Conservation (phyloP, 208 protist species). For the Acanthamoeba healyi region DNA sequence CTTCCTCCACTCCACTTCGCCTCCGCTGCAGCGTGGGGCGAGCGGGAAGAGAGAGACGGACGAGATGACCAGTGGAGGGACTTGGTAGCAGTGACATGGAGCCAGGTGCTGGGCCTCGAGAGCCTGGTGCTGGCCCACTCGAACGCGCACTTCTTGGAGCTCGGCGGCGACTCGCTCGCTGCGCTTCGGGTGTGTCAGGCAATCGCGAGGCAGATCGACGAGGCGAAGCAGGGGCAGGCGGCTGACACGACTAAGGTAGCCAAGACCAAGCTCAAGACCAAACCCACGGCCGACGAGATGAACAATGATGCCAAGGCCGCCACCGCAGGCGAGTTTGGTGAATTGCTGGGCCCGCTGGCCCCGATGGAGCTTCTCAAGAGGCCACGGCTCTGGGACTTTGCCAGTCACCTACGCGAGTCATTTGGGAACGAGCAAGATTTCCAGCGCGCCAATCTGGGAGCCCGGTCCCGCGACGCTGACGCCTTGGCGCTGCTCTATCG, state of each 20-base stretch:
- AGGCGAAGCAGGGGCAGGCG: background rate
- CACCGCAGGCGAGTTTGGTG: conserved; percentile 6
- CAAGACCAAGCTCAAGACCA: background rate
- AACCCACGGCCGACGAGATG: background rate
- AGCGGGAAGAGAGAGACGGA: background rate
- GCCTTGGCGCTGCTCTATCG: background rate
- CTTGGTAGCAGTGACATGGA: background rate
- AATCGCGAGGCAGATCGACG: background rate
- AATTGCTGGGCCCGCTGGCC: conserved; percentile 46
- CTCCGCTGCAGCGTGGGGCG: background rate
- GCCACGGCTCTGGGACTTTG: conserved; percentile 64
- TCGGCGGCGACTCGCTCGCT: conserved; percentile 62
- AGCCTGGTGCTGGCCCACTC: background rate
- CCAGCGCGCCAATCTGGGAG: background rate
- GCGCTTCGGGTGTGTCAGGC: conserved; percentile 47
- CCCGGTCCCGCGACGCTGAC: background rate
- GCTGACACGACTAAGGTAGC: background rate
- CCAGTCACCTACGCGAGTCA: background rate
- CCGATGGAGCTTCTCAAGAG: conserved; percentile 44
- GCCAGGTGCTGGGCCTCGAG: conserved; percentile 13
- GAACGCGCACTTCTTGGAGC: conserved; percentile 1
- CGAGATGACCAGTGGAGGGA: background rate
- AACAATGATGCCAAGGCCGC: background rate
- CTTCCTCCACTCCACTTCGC: background rate
- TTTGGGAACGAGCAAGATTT: background rate